phyloP scores from a whole-genome alignment of 108 stramenopile genomes.

The Pseudonitzschia pungens region DNA sequence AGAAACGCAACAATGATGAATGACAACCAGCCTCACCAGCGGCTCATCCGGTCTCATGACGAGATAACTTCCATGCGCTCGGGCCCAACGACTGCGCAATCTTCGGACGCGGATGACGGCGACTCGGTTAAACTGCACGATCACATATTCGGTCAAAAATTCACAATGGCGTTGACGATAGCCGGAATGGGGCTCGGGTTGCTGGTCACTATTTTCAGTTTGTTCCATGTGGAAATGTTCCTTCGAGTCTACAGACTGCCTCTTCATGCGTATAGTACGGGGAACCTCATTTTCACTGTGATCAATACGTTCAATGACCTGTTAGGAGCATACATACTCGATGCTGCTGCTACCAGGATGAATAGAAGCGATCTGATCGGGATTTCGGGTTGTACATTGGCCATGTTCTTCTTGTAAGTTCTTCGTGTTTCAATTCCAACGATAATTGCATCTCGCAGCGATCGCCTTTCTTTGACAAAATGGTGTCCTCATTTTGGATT shows the following conservation, averaged over 20 bases:
- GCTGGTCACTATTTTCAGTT: conserved; percentile 36
- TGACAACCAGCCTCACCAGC: neutral
- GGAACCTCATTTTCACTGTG: conserved; percentile 38
- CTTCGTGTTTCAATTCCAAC: neutral
- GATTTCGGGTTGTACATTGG: conserved; percentile 32
- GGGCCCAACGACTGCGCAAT: neutral
- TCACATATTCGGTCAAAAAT: conserved; percentile 15
- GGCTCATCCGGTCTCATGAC: neutral
- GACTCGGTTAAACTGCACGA: neutral
- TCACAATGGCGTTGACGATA: conserved; percentile 29
- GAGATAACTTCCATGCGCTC: neutral
- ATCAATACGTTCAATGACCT: conserved; percentile 43
- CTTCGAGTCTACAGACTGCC: conserved; percentile 44
- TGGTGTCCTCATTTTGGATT: neutral
- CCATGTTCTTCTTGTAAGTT: conserved; percentile 37
- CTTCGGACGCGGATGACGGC: neutral
- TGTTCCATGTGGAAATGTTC: conserved; percentile 54
- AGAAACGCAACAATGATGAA: neutral
- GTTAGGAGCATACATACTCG: conserved; percentile 39
- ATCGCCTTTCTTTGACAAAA: neutral
- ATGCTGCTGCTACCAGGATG: conserved; percentile 31
- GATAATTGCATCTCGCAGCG: neutral
- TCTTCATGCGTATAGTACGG: conserved; percentile 34
- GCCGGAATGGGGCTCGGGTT: conserved; percentile 37
- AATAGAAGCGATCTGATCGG: conserved; percentile 44